Percentiles rank a stretch among this genome's conserved stretches.
phyloP scores from a whole-genome alignment of 1,284 basidiomycete species.

The Leccinum griseonigrum region DNA sequence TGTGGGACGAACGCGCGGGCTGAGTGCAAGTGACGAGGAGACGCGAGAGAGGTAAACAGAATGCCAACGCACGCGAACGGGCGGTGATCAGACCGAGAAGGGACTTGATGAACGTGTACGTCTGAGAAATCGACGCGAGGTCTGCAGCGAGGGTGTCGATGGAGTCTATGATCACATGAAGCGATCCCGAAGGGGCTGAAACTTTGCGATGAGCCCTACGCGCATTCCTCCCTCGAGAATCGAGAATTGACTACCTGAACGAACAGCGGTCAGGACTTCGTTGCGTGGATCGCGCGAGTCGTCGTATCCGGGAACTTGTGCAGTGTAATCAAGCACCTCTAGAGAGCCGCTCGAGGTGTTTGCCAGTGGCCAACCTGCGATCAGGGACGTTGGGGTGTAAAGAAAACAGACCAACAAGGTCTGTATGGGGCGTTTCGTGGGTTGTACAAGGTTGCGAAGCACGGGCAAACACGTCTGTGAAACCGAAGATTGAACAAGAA shows the following conservation, averaged over 20 bases:
- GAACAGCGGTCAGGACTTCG: slow-evolving; percentile 44
- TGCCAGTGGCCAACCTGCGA: slow-evolving; percentile 22
- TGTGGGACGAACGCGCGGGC: slow-evolving; percentile 23
- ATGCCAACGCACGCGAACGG: slow-evolving; percentile 43
- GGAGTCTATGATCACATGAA: slow-evolving; percentile 66
- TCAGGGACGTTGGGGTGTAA: slow-evolving; percentile 49
- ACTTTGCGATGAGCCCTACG: slow-evolving; percentile 11
- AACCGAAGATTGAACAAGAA: slow-evolving; percentile 64
- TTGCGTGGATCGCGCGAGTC: slow-evolving; percentile 32
- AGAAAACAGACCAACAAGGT: slow-evolving; percentile 60
- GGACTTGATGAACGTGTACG: slow-evolving; percentile 49
- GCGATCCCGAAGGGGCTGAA: slow-evolving; percentile 40
- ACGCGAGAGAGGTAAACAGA: not conserved
- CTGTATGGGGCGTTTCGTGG: slow-evolving; percentile 27
- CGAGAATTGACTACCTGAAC: slow-evolving; percentile 39
- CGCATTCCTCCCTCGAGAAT: not conserved
- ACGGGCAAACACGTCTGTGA: slow-evolving; percentile 63
- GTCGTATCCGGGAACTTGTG: slow-evolving; percentile 55
- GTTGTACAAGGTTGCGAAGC: slow-evolving; percentile 42
- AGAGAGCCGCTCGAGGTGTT: slow-evolving; percentile 31
- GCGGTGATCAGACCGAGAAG: slow-evolving; percentile 43
- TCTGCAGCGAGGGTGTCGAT: slow-evolving; percentile 61
- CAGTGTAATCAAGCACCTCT: slow-evolving; percentile 51
- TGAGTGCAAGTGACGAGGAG: slow-evolving; percentile 5
- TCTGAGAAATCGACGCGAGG: slow-evolving; percentile 49